A percentile compares a stretch with the other conserved stretches of the same genome.
phyloP scores from a whole-genome alignment of 805 yeast species.

The Starmerella riodocensis region DNA sequence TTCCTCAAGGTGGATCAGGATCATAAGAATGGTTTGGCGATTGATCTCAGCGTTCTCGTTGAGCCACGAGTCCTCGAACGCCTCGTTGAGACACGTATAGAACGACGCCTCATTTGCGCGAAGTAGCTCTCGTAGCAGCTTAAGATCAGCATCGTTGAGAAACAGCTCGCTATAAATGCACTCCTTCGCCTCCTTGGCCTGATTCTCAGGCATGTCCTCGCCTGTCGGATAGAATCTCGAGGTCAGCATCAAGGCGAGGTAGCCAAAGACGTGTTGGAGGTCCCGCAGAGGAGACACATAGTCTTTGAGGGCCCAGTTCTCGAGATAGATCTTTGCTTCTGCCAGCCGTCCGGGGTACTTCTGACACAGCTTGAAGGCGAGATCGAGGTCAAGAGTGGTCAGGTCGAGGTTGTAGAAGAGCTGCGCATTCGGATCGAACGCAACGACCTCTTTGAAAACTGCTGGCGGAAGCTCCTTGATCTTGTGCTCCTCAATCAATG shows the following conservation, averaged over 20 bases:
- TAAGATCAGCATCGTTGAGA: constrained; percentile 26
- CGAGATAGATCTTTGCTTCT: constrained; percentile 56
- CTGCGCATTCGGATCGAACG: constrained; percentile 43
- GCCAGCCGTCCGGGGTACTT: constrained; percentile 34
- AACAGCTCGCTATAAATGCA: constrained; percentile 46
- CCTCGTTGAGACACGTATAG: constrained; percentile 60
- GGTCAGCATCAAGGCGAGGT: constrained; percentile 54
- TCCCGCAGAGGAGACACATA: constrained; percentile 31
- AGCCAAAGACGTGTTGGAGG: constrained; percentile 33
- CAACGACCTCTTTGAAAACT: constrained; percentile 50
- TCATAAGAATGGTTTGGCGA: constrained; percentile 68
- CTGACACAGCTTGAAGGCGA: constrained; percentile 51
- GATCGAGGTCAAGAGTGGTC: constrained; percentile 59
- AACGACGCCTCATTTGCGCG: constrained; percentile 29
- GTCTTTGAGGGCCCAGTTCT: constrained; percentile 58
- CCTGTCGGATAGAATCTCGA: constrained; percentile 74
- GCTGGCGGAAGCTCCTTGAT: constrained; percentile 46
- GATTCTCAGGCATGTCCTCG: constrained; percentile 28
- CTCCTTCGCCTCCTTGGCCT: constrained; percentile 33
- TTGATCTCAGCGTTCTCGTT: constrained; percentile 43
- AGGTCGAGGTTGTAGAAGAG: constrained; percentile 59
- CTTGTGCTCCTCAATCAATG: constrained; percentile 36
- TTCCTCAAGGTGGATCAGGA: constrained; percentile 35
- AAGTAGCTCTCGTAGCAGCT: constrained; percentile 3
- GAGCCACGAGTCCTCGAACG: constrained; percentile 64